Base-by-base conservation (phyloP, 345 rosid genomes). In the Salix dunnii region DNA sequence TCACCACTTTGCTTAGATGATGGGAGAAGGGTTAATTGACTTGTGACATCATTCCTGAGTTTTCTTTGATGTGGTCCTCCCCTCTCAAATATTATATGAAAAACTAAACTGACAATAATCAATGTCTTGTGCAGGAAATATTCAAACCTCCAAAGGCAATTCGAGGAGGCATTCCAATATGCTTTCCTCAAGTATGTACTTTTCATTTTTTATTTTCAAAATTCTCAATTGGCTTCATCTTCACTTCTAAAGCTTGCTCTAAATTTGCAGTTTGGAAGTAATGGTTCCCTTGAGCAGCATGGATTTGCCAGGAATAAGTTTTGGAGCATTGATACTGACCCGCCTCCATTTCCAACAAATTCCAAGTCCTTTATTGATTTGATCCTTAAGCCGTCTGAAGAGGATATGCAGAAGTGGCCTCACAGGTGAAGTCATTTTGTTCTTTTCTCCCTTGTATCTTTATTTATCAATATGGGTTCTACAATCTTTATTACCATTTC, bases 81-180 rank as follows among this genome's bases (percentile, higher is more conserved):
- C 61, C 6, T n/a, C 62, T 5, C 0, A 58, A 9, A 58, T 58
- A 58, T 14, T 11, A 4, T 58, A 23, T 58, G 30, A 55, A 30
- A 28, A 27, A 36, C 46, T 11, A n/a, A 69, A 27, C 61, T 66
- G 72, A 72, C 60, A 30, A 40, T 61, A 30, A 67, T 40, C 40
- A 74, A 31, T 86, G 51, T 21, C 73, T 77, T 75, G 9, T 80
- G 69, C 89, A 93, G 98, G 94, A 97, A 55, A 76, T 81, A 42
- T 93, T 90, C 85, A 88, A 87, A 82, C 92, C 97, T 58, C 90
- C 97, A 46, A 95, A 91, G 83, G 90, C 97, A 55, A 91, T 95
- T 71, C 94, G 96, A 67, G 99, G 99, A 84, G 99, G 99, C 64
- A 95, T 95, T 77, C 99, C 99, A 2, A 80, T 95, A 71, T 93